phyloP scores from a whole-genome alignment of 2,329 filamentous ascomycete species.

The Arthrobotrys sinensis region DNA sequence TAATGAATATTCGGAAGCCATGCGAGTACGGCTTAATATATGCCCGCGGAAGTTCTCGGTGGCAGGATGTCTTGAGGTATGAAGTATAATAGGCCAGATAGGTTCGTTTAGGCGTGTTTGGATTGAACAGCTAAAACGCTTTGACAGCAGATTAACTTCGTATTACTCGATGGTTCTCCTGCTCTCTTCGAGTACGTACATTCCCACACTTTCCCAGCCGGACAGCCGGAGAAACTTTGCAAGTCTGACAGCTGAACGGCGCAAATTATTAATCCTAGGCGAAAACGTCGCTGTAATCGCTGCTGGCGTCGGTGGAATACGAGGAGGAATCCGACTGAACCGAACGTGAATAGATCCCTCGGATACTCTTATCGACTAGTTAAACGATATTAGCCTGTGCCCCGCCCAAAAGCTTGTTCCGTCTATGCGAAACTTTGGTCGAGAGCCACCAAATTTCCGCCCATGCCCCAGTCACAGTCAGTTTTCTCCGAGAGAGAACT shows the following conservation, averaged over 20 bases:
- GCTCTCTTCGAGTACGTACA: neutral
- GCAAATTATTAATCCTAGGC: neutral
- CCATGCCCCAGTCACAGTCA: neutral
- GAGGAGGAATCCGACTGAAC: neutral
- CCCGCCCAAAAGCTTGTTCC: constrained; percentile 15
- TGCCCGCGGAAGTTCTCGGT: neutral
- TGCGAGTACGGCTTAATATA: neutral
- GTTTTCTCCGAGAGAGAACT: neutral
- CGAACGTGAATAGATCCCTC: neutral
- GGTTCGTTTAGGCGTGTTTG: neutral
- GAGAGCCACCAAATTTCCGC: neutral
- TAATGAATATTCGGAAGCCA: neutral
- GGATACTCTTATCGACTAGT: neutral
- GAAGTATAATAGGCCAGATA: constrained; percentile 3
- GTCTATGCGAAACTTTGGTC: constrained; percentile 1
- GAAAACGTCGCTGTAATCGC: neutral
- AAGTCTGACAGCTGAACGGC: neutral
- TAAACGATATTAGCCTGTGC: constrained; percentile 7
- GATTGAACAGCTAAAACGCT: constrained; percentile 9
- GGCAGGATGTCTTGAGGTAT: neutral
- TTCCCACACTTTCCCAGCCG: neutral
- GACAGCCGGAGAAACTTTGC: neutral
- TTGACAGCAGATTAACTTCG: neutral
- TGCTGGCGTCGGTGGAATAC: constrained; percentile 3
- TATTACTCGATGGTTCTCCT: neutral